Base-by-base conservation (phyloP, 306 rosid species). In the Trifolium pratense region DNA sequence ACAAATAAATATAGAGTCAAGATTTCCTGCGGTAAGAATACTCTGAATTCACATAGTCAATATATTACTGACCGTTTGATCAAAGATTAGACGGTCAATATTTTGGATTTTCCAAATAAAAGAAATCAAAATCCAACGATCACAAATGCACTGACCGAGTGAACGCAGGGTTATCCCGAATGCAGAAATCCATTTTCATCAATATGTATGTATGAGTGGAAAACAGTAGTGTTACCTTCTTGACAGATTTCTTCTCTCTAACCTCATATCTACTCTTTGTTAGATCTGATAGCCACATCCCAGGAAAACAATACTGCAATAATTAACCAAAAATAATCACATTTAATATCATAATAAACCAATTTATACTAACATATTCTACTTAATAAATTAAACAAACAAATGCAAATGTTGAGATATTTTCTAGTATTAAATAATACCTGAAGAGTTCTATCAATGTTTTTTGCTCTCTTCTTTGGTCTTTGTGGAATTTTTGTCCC, bases 391-490 rank as follows among this genome's bases (percentile, higher is more conserved):
- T n/a, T n/a, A 20, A 52, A 9, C 9, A 55, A 55, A 0, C 7
- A 55, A 6, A 21, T 10, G 12, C 31, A 10, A 56, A 23, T 20
- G 7, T 53, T 12, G 10, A 53, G 7, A 29, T 7, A 16, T 45
- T 25, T 42, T n/a, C 32, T 46, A 46, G 65, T 40, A 29, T 29
- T 29, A 7, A 7, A 45, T n/a, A 45, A 57, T 81, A 89, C 94
- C 89, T 89, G 91, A 0, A 89, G 87, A 42, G 79, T 72, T 79
- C 85, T 84, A 42, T 89, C 91, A 52, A 89, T 11, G 45, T 83
- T 84, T 85, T 91, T 91, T 70, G 97, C 88, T 77, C 97, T 85
- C 34, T 89, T 91, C 86, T 91, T 91, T 58, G 97, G 94, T 66
- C 97, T 85, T 66, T 91, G 94, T 29, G 94, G 85, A 7, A 83